Percentiles rank a stretch among this genome's conserved stretches.
These are phyloP conservation scores for Microsporum canis DNA, from an alignment of 2,329 filamentous ascomycete species.

Conservation along the genomic window DNA sequence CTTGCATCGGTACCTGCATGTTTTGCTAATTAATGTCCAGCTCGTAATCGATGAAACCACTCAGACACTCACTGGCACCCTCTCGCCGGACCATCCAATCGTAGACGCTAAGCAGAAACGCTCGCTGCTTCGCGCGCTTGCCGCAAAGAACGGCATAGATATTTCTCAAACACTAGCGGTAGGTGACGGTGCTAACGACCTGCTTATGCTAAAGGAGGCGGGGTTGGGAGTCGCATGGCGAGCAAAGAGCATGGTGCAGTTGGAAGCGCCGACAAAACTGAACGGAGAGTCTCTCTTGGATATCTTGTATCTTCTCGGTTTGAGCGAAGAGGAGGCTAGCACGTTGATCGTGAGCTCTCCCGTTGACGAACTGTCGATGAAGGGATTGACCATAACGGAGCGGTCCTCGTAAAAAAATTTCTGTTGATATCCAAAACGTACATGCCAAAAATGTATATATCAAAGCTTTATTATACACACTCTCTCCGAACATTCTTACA, in stretches of 20 bases:
- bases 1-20: not conserved
- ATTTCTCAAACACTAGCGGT: slow-evolving; percentile 47
- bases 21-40: slow-evolving; percentile 15
- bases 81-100: slow-evolving; percentile 45
- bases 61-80: slow-evolving; percentile 45
- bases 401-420: not conserved
- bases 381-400: not conserved
- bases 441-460: not conserved
- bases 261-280: slow-evolving; percentile 47
- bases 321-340: slow-evolving; percentile 40
- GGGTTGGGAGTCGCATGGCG: slow-evolving; percentile 53
- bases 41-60: slow-evolving; percentile 40
- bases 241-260: slow-evolving; percentile 54
- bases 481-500: slow-evolving; percentile 17
- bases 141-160: slow-evolving; percentile 43
- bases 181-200: slow-evolving; percentile 55
- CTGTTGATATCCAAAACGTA: not conserved
- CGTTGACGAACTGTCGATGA: not conserved
- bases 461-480: not conserved
- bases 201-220: slow-evolving; percentile 53
- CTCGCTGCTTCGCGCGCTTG: slow-evolving; percentile 44
- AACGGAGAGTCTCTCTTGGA: slow-evolving; percentile 49
- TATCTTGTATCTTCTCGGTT: slow-evolving; percentile 47
- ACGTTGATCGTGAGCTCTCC: slow-evolving; percentile 24
- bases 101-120: slow-evolving; percentile 50